Evolutionary conservation across 495 filamentous ascomycete species (phyloP).

Genomic region (Rusavskia elegans): DNA sequence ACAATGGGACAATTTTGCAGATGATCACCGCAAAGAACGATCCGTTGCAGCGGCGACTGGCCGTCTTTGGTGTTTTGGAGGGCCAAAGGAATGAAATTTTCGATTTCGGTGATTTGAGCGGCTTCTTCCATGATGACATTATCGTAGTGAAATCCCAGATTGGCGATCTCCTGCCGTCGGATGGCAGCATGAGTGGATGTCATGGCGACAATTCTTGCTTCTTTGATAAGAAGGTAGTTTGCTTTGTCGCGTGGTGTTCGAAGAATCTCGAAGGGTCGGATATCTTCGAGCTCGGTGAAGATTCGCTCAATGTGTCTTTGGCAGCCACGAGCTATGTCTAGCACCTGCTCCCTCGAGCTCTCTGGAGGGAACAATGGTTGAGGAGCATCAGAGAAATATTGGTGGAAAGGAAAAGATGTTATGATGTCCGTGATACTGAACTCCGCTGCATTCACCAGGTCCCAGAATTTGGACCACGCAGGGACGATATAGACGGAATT

Average conservation of each 20-base stretch:
- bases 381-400: constrained; percentile 78
- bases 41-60: constrained; percentile 60
- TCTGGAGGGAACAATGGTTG: constrained; percentile 62
- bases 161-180: constrained; percentile 78
- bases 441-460: constrained; percentile 30
- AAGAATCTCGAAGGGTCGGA: constrained; percentile 88
- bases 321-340: constrained; percentile 74
- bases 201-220: constrained; percentile 94
- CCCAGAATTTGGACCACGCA: constrained; percentile 75
- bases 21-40: constrained; percentile 91
- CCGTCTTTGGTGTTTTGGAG: constrained; percentile 70
- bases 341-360: constrained; percentile 43
- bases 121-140: constrained; percentile 99
- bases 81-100: constrained; percentile 86
- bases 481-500: constrained; percentile 80
- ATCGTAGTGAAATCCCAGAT: constrained; percentile 89
- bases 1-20: constrained; percentile 93
- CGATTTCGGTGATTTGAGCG: constrained; percentile 93
- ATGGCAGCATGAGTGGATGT: constrained; percentile 98
- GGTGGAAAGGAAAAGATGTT: constrained; percentile 74
- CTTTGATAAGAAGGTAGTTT: constrained; percentile 88
- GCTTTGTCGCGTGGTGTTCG: constrained; percentile 75
- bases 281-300: constrained; percentile 84
- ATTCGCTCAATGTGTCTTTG: constrained; percentile 84
- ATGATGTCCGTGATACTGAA: constrained; percentile 44